Base-by-base conservation (phyloP, 768 basidiomycete genomes). In the Leucogyrophana mollusca region DNA sequence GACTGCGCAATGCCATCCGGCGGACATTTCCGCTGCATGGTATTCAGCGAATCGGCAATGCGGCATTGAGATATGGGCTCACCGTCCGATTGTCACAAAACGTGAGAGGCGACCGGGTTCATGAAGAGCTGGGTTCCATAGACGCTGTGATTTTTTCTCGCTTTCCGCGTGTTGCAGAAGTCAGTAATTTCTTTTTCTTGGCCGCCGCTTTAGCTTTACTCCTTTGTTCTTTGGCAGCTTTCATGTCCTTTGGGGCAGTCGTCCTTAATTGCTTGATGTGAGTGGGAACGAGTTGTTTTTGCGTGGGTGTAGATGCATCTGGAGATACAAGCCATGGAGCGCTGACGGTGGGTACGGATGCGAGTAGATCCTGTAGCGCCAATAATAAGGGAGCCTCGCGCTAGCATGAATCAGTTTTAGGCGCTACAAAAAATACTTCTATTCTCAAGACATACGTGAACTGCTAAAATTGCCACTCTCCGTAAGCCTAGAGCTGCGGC, bases 181-280 rank as follows among this genome's bases (percentile, higher is more conserved):
- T 20, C 13, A 13, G 6, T 7, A 30, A 35, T 23, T 22, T 21
- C 24, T 47, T 59, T 27, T 51, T 56, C 55, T 73, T 86, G 2
- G 80, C 78, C 27, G 67, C 72, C 10, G 66, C 64, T 50, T 73
- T 80, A 16, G 74, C 80, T 56, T 70, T 68, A 30, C 63, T 59
- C 46, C 89, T 74, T 42, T 68, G 58, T 46, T 80, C 75, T 58
- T 85, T 90, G 24, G 82, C 81, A 24, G 68, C 73, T 57, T 77
- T 87, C 78, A 90, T 87, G 56, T 93, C 87, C 56, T 79, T 83
- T 2, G 91, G 91, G 3, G 83, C 80, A 22, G 83, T 80, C 2
- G 92, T 94, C 14, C 77, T 76, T 17, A 92, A 60, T 53, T 91
- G 89, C 58, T 93, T 94, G 53, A 92, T 74, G 57, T 90, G 85